Percentiles rank a stretch among this genome's conserved stretches.
Conservation (phyloP, 371 early-diverging fungal genomes). For the Choanephora cucurbitarum region DNA sequence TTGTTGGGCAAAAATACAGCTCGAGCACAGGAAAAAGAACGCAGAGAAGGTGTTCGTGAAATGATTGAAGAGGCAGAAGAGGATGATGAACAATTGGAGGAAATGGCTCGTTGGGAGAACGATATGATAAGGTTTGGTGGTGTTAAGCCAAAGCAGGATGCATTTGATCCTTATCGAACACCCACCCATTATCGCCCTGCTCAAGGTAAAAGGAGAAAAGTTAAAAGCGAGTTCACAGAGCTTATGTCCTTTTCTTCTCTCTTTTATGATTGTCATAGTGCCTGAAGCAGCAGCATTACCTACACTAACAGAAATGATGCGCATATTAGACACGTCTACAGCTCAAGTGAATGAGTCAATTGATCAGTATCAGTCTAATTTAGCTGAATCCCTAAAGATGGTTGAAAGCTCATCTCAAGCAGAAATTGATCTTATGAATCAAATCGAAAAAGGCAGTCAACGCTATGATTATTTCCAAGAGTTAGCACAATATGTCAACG, state of each 20-base stretch:
- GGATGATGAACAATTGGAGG: slow-evolving; percentile 57
- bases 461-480: slow-evolving; percentile 73
- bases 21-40: slow-evolving; percentile 41
- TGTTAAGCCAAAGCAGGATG: slow-evolving; percentile 25
- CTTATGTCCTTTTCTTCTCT: too few relatives aligned
- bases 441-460: slow-evolving; percentile 48
- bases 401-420: slow-evolving; percentile 36
- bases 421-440: slow-evolving; percentile 42
- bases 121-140: slow-evolving; percentile 70
- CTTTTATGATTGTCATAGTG: slow-evolving; percentile 41
- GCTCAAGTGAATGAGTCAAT: slow-evolving; percentile 35
- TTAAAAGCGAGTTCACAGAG: not conserved
- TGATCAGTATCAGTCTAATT: slow-evolving; percentile 47
- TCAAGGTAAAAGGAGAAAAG: slow-evolving; percentile 24
- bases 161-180: slow-evolving; percentile 25
- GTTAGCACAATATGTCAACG: slow-evolving; percentile 58
- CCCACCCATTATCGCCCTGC: slow-evolving; percentile 41
- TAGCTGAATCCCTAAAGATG: slow-evolving; percentile 49
- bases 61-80: slow-evolving; percentile 61
- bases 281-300: slow-evolving; percentile 56
- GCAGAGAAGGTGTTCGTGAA: slow-evolving; percentile 49
- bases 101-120: slow-evolving; percentile 67
- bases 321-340: slow-evolving; percentile 37
- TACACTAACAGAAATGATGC: slow-evolving; percentile 47
- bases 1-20: slow-evolving; percentile 42